A percentile compares a stretch with the other conserved stretches of the same genome.
These are phyloP conservation scores for Phytophthora agathidicida DNA, from an alignment of 352 stramenopile species.

Conservation along the genomic window DNA sequence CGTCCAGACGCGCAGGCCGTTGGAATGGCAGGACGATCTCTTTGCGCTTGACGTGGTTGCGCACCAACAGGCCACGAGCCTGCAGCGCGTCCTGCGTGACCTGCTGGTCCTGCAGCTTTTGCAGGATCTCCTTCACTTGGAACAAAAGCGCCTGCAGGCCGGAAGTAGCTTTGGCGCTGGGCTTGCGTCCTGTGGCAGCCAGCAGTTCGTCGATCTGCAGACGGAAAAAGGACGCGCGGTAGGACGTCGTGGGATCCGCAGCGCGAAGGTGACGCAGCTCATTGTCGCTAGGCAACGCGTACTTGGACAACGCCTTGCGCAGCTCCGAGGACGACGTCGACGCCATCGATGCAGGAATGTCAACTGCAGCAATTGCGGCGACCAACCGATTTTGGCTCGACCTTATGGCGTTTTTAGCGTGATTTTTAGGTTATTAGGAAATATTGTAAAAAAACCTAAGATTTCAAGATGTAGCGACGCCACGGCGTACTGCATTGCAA, in stretches of 20 bases:
- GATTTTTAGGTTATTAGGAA: too few relatives aligned
- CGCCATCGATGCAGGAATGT: conserved; percentile 8
- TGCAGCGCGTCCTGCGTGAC: conserved; percentile 78
- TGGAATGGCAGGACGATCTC: conserved; percentile 88
- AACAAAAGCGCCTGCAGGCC: conserved; percentile 81
- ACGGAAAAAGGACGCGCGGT: conserved; percentile 84
- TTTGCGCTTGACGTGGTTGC: conserved; percentile 83
- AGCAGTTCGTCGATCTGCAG: conserved; percentile 90
- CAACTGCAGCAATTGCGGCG: conserved; percentile 8
- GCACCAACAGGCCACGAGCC: conserved; percentile 57
- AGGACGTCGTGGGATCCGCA: conserved; percentile 76
- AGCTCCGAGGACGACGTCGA: conserved; percentile 39
- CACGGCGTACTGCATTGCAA: too few relatives aligned
- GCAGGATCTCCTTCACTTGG: conserved; percentile 76
- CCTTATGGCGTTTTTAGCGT: too few relatives aligned
- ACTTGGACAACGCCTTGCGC: conserved; percentile 85
- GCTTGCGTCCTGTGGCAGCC: conserved; percentile 61
- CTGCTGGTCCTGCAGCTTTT: conserved; percentile 67
- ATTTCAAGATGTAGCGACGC: too few relatives aligned
- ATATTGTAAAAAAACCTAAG: too few relatives aligned
- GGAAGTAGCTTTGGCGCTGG: conserved; percentile 47
- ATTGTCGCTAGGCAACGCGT: conserved; percentile 88
- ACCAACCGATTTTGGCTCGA: conserved; percentile 35
- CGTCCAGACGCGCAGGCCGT: conserved; percentile 72
- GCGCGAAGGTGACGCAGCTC: conserved; percentile 82